Evolutionary conservation across 306 rosid genomes (phyloP).

Genomic region (Rubus parviflorus): DNA sequence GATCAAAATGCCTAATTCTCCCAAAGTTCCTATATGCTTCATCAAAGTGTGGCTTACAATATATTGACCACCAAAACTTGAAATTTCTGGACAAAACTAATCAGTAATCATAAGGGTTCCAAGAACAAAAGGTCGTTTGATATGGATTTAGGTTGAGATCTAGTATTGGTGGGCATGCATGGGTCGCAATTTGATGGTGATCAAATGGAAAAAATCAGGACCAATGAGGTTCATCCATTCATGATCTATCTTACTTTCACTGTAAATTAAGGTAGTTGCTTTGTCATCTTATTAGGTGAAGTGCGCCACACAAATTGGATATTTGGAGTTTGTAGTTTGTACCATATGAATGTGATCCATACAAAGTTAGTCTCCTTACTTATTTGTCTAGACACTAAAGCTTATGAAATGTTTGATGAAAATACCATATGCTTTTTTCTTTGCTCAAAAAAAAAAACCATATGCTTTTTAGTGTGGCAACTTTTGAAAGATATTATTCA

Average conservation of each 20-base stretch:
- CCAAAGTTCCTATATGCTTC: background rate
- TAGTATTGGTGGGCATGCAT: background rate
- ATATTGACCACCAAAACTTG: background rate
- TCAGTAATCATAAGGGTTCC: background rate
- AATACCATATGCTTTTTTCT: background rate
- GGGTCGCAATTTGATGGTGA: background rate
- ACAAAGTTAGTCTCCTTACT: background rate
- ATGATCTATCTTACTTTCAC: background rate
- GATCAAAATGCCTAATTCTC: background rate
- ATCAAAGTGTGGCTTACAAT: background rate
- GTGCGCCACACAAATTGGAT: slow-evolving; percentile 13
- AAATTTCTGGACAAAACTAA: background rate
- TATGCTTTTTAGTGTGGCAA: background rate
- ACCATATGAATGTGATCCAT: slow-evolving; percentile 1
- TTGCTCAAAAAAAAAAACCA: no score
- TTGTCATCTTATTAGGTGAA: background rate
- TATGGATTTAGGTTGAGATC: slow-evolving; percentile 1
- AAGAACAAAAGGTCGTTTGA: background rate
- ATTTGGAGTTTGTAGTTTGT: background rate
- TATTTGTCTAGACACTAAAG: background rate
- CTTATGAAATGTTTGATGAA: background rate
- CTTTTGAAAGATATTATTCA: background rate
- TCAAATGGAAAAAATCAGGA: background rate
- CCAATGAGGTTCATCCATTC: slow-evolving; percentile 1
- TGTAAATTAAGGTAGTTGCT: background rate